These are phyloP conservation scores for Microsporum audouinii DNA, from an alignment of 2,329 filamentous ascomycete genomes.

Conservation along the genomic window DNA sequence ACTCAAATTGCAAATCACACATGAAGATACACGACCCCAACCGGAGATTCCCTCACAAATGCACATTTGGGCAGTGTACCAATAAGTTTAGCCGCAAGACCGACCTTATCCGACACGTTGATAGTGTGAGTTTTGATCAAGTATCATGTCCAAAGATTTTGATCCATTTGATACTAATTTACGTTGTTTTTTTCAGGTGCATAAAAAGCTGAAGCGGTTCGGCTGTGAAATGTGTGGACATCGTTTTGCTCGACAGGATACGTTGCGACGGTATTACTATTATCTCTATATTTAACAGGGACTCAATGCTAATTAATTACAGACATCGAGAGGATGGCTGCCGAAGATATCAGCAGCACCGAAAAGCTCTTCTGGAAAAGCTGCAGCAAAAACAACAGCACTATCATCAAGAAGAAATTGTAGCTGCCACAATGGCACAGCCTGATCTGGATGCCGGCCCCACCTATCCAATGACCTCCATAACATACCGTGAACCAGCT, in stretches of 20 bases:
- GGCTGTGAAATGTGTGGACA: conserved; percentile 59
- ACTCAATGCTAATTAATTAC: background rate
- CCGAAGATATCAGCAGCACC: conserved; percentile 10
- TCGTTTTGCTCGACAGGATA: conserved; percentile 70
- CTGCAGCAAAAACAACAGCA: background rate
- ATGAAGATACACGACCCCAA: conserved; percentile 71
- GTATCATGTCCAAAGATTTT: too few species aligned
- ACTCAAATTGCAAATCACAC: conserved; percentile 79
- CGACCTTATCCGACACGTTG: conserved; percentile 52
- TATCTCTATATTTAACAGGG: background rate
- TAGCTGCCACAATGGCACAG: background rate
- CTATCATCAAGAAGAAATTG: background rate
- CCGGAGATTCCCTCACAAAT: conserved; percentile 59
- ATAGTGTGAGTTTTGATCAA: conserved; percentile 39
- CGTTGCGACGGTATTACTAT: conserved; percentile 56
- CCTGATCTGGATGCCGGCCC: background rate
- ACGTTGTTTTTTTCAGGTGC: conserved; percentile 41
- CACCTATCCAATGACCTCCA: background rate
- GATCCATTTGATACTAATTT: background rate
- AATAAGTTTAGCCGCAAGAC: conserved; percentile 75
- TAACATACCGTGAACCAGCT: background rate
- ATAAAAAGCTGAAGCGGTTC: conserved; percentile 60
- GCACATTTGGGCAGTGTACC: conserved; percentile 52
- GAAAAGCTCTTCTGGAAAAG: background rate
- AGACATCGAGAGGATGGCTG: conserved; percentile 17